These are phyloP conservation scores for Aspergillus sp. DNA, from an alignment of 2,329 filamentous ascomycete genomes.

Conservation along the genomic window DNA sequence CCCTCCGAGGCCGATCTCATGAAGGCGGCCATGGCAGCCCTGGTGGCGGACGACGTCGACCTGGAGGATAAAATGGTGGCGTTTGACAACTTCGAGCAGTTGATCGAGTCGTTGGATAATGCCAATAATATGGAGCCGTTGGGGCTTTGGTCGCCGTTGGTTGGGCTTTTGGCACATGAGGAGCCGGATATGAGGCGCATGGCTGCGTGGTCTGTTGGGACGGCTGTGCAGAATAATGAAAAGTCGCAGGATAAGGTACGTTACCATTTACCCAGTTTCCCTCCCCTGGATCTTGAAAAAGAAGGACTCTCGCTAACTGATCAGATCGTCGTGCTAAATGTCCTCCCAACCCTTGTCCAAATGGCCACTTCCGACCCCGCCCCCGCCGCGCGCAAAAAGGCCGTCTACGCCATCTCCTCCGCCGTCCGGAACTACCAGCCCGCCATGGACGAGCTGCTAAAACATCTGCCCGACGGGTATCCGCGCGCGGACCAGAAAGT, in stretches of 20 bases:
- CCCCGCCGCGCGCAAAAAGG: conserved; percentile 68
- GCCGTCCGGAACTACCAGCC: conserved; percentile 85
- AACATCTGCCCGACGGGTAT: conserved; percentile 55
- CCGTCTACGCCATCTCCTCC: conserved; percentile 79
- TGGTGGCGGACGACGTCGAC: conserved; percentile 57
- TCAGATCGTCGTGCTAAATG: conserved; percentile 52
- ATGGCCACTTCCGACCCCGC: conserved; percentile 55
- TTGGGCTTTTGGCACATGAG: conserved; percentile 59
- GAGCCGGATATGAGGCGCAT: conserved; percentile 68
- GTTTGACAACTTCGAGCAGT: conserved; percentile 91
- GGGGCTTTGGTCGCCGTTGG: conserved; percentile 71
- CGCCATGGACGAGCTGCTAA: conserved; percentile 56
- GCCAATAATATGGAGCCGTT: conserved; percentile 84
- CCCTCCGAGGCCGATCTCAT: conserved; percentile 89
- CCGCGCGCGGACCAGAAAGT: conserved; percentile 53
- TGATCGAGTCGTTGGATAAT: conserved; percentile 90
- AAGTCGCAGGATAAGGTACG: conserved; percentile 67
- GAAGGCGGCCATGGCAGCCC: conserved; percentile 71
- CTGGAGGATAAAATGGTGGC: conserved; percentile 72
- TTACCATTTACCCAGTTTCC: conserved; percentile 26
- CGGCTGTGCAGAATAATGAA: conserved; percentile 92
- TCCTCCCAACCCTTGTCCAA: conserved; percentile 60
- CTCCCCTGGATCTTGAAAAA: no score
- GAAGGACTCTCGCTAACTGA: no score
- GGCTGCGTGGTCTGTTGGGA: conserved; percentile 91